Evolutionary conservation across 768 basidiomycete genomes (phyloP).

Genomic region (Phylloporus arenicola): DNA sequence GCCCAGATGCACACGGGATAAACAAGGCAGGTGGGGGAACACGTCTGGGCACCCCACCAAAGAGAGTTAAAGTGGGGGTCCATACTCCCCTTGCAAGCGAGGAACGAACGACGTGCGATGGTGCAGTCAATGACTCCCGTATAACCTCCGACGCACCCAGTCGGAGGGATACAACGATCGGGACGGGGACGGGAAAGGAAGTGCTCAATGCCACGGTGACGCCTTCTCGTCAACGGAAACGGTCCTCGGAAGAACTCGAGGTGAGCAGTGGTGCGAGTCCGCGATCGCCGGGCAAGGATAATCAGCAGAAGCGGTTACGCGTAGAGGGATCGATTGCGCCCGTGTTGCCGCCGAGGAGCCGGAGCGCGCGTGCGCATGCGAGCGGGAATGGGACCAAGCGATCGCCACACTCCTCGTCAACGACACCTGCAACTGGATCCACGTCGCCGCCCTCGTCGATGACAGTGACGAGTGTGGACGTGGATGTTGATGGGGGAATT

Average conservation of each 20-base stretch:
- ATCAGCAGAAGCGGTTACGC: slow-evolving; percentile 26
- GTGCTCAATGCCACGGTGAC: slow-evolving; percentile 2
- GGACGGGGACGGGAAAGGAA: not conserved
- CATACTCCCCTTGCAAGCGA: slow-evolving; percentile 3
- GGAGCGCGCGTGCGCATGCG: not conserved
- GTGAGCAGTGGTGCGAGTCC: slow-evolving; percentile 6
- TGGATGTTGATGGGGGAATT: slow-evolving; percentile 13
- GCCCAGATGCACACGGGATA: not conserved
- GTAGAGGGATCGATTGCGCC: slow-evolving; percentile 14
- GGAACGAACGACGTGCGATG: slow-evolving; percentile 1
- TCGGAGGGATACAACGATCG: not conserved
- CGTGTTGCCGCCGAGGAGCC: slow-evolving; percentile 4
- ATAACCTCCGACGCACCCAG: not conserved
- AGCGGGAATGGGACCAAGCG: not conserved
- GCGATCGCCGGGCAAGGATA: slow-evolving; percentile 12
- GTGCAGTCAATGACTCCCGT: not conserved
- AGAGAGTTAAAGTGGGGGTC: slow-evolving; percentile 31
- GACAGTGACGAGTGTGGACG: slow-evolving; percentile 16
- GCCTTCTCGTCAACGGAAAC: slow-evolving; percentile 35
- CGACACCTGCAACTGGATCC: slow-evolving; percentile 8
- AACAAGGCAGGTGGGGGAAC: not conserved
- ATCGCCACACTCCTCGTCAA: slow-evolving; percentile 5
- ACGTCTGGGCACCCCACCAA: slow-evolving; percentile 36
- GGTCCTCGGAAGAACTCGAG: slow-evolving; percentile 48
- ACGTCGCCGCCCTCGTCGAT: slow-evolving; percentile 20